Base-by-base conservation (phyloP, 2,329 filamentous ascomycete species). In the Elsinoe ampelina region DNA sequence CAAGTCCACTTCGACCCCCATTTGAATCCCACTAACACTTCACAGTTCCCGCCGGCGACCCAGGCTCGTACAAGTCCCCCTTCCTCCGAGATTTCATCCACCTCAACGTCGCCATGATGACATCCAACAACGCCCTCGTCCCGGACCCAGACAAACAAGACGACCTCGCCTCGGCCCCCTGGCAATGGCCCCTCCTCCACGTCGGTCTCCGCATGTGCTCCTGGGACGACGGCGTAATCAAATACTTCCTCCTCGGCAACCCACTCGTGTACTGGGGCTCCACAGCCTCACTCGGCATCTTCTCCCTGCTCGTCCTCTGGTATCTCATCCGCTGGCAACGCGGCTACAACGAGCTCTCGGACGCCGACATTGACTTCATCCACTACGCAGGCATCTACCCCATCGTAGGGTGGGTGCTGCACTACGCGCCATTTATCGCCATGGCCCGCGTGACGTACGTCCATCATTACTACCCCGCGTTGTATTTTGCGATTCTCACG, bases 391-490 rank as follows among this genome's bases (percentile, higher is more conserved):
- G 88, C 50, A 69, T 98, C 58, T 98, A 98, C 72, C 92, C 93
- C 7, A 78, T 92, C 57, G 80, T 93, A 57, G 93, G 93, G 61
- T 98, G 93, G 93, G 85, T 95, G 73, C 80, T 98, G 50, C 93
- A 98, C 75, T 98, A 96, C 71, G 75, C 95, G 61, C 93, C 93
- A 0, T 98, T 97, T 73, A 82, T 95, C 66, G 83, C 93, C 68
- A 98, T 98, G 95, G 93, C 90, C 10, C 89, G 93, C 79, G 93
- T 98, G 60, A 98, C 93, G 13, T 98, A 98, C 68, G 93, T 98
- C 56, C 93, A 98, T 72, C 93, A 98, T 76, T 98, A 98, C 78
- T 98, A 97, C 72, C 93, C 93, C 10, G 93, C 93, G 8, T 82
- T 98, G 10, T 98, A 97, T 77, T 98, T 97, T 71, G 91, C 93